Evolutionary conservation across 2,329 filamentous ascomycete species (phyloP), one percentile per base, ranked within the genome.

Genomic region (Beauveria bassiana): DNA sequence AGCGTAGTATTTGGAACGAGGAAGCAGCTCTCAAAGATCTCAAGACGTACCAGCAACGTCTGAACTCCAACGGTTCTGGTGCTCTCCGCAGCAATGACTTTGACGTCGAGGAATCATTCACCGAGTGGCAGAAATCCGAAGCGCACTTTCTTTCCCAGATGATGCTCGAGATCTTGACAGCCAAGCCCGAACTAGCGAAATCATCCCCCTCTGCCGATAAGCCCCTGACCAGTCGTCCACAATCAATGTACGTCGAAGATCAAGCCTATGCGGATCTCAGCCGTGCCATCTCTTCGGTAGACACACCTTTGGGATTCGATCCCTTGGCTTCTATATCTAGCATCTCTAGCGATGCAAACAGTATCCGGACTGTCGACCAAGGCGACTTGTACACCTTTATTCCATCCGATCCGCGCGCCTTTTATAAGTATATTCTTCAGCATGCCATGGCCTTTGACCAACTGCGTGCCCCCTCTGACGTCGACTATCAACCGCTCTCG

Each of bases 61-160:
- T 99, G 61, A 96, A 89, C 69, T 83, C 93, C 8, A 88, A 91
- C 70, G 89, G 89, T 65, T 81, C 84, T 51, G 90, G 85, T 62
- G 93, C 93, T 0, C 75, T 99, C 54, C 86, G 87, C 62, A 88
- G 84, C 66, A 86, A 92, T 53, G 93, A 99, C 72, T 99, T 99
- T 73, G 91, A 96, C 64, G 76, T 89, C 20, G 91, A 96, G 61
- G 92, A 96, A 63, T 88, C 89, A 3, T 99, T 93, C 71, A 86
- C 93, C 65, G 80, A 85, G 49, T 99, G 95, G 95, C 96, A 92
- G 73, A 93, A 90, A 71, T 84, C 86, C n/a, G 95, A 99, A 73
- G 84, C 84, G 3, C 88, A 89, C 14, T 91, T 96, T 67, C 78
- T 99, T 47, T 95, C 92, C 6, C 90, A 95, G 67, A 92, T 98